These are phyloP conservation scores for Saccharomycopsis schoenii DNA, from an alignment of 805 yeast genomes.

Conservation along the genomic window DNA sequence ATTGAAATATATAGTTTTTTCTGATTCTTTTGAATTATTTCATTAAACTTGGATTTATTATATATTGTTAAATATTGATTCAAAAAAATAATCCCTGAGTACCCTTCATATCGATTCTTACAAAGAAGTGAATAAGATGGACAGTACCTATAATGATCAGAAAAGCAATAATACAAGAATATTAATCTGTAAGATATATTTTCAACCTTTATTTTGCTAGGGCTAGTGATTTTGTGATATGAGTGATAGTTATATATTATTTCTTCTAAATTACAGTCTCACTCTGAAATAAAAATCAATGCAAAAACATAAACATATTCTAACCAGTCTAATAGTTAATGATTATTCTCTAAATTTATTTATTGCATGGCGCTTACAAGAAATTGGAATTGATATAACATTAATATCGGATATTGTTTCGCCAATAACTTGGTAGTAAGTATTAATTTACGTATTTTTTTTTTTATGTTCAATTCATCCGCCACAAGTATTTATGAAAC, in stretches of 20 bases:
- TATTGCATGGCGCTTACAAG: conserved; percentile 5
- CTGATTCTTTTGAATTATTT: too few species aligned
- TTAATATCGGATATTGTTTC: background rate
- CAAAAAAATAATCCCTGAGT: background rate
- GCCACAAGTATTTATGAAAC: background rate
- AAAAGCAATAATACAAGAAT: background rate
- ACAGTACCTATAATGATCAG: background rate
- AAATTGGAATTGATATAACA: background rate
- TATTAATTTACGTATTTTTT: background rate
- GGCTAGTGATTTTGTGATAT: background rate
- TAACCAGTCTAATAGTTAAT: conserved; percentile 4
- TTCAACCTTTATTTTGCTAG: background rate
- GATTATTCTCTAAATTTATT: conserved; percentile 7
- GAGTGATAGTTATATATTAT: background rate
- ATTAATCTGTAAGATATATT: background rate
- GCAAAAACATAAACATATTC: background rate
- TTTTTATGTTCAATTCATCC: too few species aligned
- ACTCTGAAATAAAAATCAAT: background rate
- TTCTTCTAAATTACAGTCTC: background rate
- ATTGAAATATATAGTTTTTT: background rate
- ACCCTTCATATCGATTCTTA: background rate
- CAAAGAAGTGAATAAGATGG: background rate
- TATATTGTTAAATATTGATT: background rate
- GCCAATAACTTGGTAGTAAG: conserved; percentile 11
- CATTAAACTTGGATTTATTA: background rate